phyloP scores from a whole-genome alignment of 768 basidiomycete genomes.

The Phanerodontia chrysosporium region DNA sequence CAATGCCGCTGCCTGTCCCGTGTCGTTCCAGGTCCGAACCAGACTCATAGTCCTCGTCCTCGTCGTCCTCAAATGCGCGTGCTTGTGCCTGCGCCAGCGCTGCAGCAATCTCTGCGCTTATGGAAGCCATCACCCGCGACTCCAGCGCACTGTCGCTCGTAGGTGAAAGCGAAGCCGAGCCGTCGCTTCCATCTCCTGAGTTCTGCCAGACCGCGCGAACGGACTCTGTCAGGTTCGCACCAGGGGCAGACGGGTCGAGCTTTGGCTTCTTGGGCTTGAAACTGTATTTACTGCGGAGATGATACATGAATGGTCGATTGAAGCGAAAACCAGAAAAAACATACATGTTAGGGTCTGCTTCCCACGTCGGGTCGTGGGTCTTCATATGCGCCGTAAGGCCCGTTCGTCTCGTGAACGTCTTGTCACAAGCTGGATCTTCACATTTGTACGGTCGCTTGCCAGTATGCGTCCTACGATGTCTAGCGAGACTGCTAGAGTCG shows the following conservation, averaged over 20 bases:
- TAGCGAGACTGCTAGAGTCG: slow-evolving; percentile 87
- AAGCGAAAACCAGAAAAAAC: neutral
- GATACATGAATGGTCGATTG: slow-evolving; percentile 15
- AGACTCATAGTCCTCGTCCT: slow-evolving; percentile 33
- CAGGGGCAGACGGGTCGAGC: slow-evolving; percentile 46
- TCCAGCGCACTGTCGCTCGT: slow-evolving; percentile 1
- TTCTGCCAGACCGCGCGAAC: slow-evolving; percentile 60
- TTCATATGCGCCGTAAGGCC: slow-evolving; percentile 86
- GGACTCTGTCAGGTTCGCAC: slow-evolving; percentile 64
- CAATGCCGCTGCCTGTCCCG: slow-evolving; percentile 34
- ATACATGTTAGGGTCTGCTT: slow-evolving; percentile 78
- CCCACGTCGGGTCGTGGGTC: slow-evolving; percentile 82
- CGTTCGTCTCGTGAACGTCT: slow-evolving; percentile 84
- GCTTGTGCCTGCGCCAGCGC: slow-evolving; percentile 74
- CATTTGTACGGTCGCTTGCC: slow-evolving; percentile 86
- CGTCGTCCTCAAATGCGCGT: slow-evolving; percentile 51
- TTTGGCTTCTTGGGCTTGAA: slow-evolving; percentile 65
- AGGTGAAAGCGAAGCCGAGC: neutral
- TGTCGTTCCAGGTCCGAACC: slow-evolving; percentile 26
- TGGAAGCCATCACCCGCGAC: slow-evolving; percentile 55
- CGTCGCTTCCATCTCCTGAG: slow-evolving; percentile 35
- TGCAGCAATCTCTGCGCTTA: slow-evolving; percentile 77
- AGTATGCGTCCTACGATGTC: slow-evolving; percentile 86
- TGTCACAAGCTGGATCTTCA: slow-evolving; percentile 76
- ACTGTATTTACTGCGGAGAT: slow-evolving; percentile 57